Base-by-base conservation (phyloP, 2,329 filamentous ascomycete genomes). In the Fusarium veterinarium region DNA sequence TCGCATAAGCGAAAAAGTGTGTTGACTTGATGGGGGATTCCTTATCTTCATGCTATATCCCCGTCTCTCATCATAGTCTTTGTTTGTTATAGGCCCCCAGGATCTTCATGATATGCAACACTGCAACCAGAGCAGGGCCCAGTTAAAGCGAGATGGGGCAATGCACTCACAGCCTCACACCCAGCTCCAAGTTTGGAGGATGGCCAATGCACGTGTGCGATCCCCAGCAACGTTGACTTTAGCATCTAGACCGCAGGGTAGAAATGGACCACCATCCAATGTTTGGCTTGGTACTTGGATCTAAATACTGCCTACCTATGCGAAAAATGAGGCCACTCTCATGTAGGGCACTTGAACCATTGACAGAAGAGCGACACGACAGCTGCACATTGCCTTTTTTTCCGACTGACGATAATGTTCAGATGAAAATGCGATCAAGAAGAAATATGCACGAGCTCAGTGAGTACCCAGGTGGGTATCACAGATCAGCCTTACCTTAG, bases 61-160 rank as follows among this genome's bases (percentile, higher is more conserved):
- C 55, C 52, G 60, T 69, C 42, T 56, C 66, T 31, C 60, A 60
- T 72, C 62, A 66, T 69, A 41, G 60, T 45, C 65, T 67, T 67
- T 72, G 65, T 42, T 48, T 48, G 38, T 58, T 69, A 53, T 68
- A 66, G 38, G 51, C 61, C 46, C 57, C 52, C 28, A 35, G 49
- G 61, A 67, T 73, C 71, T 42, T 71, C 70, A 53, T 35, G 66
- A 60, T 55, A 64, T 67, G 53, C 69, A 72, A 45, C 62, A 48
- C 35, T 41, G 44, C 38, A 67, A 69, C 64, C 55, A 33, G 30
- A 35, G 25, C 48, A 19, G n/a, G 51, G 66, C 70, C 66, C 61
- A 44, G 44, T 42, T 51, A 28, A 64, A 52, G 42, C 41, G 55
- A 55, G 40, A 49, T 66, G 66, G 61, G 66, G 60, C 67, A 51